These are phyloP conservation scores for Fonsecaea monophora DNA, from an alignment of 2,329 filamentous ascomycete species.

Conservation along the genomic window DNA sequence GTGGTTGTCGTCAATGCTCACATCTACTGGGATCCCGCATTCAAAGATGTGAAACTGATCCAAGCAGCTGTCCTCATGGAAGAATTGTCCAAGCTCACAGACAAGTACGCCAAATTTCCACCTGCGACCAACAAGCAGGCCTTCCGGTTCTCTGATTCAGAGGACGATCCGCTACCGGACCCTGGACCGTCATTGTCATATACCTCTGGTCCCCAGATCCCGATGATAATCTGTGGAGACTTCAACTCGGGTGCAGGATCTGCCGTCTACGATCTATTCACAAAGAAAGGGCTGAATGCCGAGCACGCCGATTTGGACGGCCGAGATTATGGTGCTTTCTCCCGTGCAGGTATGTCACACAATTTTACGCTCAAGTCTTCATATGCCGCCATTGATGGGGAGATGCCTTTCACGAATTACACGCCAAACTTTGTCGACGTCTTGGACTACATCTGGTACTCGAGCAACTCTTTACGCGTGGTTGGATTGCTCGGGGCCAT, in stretches of 20 bases:
- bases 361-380: conserved; percentile 92
- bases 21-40: conserved; percentile 89
- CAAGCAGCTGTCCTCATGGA: conserved; percentile 97
- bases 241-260: conserved; percentile 91
- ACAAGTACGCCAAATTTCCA: conserved; percentile 81
- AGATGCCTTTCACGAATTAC: conserved; percentile 95
- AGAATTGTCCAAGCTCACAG: conserved; percentile 81
- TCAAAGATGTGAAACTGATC: conserved; percentile 93
- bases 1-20: conserved; percentile 94
- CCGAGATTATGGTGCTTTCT: conserved; percentile 92
- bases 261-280: conserved; percentile 88
- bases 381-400: conserved; percentile 77
- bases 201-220: conserved; percentile 82
- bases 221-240: conserved; percentile 89
- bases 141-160: conserved; percentile 59
- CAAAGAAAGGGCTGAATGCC: conserved; percentile 76
- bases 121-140: conserved; percentile 78
- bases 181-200: conserved; percentile 87
- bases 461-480: conserved; percentile 85
- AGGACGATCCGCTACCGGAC: conserved; percentile 64
- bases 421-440: conserved; percentile 90
- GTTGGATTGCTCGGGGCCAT: conserved; percentile 84
- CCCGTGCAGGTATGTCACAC: conserved; percentile 87
- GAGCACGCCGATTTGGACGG: conserved; percentile 80
- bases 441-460: conserved; percentile 98